Conservation (phyloP, 202 grass and related monocot genomes). For the Setaria italica region DNA sequence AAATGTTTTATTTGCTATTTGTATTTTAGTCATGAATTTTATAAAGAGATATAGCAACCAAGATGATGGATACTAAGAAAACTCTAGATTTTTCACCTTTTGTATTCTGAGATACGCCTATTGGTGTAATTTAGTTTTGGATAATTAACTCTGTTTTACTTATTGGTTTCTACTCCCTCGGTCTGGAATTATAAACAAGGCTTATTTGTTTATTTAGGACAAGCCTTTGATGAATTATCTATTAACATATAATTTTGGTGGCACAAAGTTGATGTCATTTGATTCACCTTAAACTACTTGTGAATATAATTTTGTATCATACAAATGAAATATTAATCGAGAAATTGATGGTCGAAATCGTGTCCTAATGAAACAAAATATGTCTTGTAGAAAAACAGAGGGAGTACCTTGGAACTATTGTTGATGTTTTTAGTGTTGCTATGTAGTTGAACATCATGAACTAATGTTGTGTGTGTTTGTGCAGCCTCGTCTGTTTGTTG, state of each 20-base stretch:
- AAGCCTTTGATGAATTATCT: too few species aligned
- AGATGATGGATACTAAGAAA: constrained; percentile 13
- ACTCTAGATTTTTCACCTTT: neutral
- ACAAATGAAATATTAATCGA: too few species aligned
- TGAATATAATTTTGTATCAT: too few species aligned
- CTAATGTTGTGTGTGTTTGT: constrained; percentile 32
- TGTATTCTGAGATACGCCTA: constrained; percentile 19
- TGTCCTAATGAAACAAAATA: too few species aligned
- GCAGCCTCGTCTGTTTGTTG: constrained; percentile 89
- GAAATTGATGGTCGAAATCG: too few species aligned
- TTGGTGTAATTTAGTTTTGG: constrained; percentile 10
- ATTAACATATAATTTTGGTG: too few species aligned
- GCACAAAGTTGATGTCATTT: too few species aligned
- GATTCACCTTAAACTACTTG: too few species aligned
- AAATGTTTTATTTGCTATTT: neutral
- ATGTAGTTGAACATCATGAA: constrained; percentile 36
- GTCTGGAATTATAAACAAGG: too few species aligned
- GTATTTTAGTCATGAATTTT: neutral
- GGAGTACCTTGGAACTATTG: neutral
- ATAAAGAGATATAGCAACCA: neutral
- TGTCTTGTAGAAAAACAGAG: too few species aligned
- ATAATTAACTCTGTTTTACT: constrained; percentile 7
- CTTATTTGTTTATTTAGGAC: too few species aligned
- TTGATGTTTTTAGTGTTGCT: constrained; percentile 9
- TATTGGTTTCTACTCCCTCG: neutral